Conservation (phyloP, 1,284 basidiomycete species). For the Cerrena zonata region DNA sequence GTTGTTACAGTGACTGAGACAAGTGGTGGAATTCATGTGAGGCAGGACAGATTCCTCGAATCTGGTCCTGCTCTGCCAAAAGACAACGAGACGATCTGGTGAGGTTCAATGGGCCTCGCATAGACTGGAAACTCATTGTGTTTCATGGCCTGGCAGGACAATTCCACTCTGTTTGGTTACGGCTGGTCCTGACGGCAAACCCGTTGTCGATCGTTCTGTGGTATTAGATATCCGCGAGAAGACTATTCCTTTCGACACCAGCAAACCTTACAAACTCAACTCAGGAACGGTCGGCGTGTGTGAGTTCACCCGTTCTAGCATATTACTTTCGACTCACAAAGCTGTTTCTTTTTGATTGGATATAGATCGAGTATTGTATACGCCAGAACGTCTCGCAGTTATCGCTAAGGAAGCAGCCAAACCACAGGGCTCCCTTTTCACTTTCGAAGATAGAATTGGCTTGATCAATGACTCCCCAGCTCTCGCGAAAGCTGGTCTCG, state of each 20-base stretch:
- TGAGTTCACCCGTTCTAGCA: constrained; percentile 34
- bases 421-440: constrained; percentile 53
- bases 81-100: constrained; percentile 92
- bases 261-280: constrained; percentile 81
- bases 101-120: constrained; percentile 14
- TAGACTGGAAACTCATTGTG: neutral
- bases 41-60: constrained; percentile 91
- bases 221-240: constrained; percentile 71
- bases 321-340: neutral
- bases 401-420: constrained; percentile 79
- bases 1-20: constrained; percentile 83
- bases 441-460: constrained; percentile 82
- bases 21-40: constrained; percentile 62
- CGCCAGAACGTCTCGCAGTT: constrained; percentile 71
- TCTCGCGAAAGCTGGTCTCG: constrained; percentile 76
- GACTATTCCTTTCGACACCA: constrained; percentile 64
- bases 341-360: neutral
- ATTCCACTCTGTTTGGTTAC: constrained; percentile 79
- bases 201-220: constrained; percentile 56
- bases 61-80: constrained; percentile 73
- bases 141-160: constrained; percentile 33
- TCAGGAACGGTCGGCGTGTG: constrained; percentile 86
- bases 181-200: constrained; percentile 52
- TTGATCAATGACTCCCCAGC: constrained; percentile 79
- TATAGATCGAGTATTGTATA: constrained; percentile 84